These are phyloP conservation scores for Solanum virginianum DNA, from an alignment of 257 asterid genomes.

Conservation along the genomic window DNA sequence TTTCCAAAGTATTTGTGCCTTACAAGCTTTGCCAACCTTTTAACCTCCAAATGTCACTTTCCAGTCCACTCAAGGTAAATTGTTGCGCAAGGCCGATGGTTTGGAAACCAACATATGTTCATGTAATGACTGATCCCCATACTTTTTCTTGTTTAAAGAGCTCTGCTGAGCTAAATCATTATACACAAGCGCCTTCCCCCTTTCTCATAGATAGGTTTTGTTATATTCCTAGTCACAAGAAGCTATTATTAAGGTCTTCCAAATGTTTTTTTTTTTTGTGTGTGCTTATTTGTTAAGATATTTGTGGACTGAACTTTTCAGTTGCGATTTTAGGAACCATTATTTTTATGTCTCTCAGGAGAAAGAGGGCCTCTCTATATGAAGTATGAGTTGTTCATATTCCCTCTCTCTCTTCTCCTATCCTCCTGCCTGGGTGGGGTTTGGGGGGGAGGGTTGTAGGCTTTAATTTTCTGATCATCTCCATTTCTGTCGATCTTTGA, in stretches of 20 bases:
- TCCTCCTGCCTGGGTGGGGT: background rate
- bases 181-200: background rate
- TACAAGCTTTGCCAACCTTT: slow-evolving; percentile 77
- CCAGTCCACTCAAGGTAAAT: slow-evolving; percentile 83
- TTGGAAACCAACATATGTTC: background rate
- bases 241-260: background rate
- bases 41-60: slow-evolving; percentile 53
- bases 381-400: background rate
- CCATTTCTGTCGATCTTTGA: background rate
- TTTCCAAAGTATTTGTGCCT: slow-evolving; percentile 56
- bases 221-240: background rate
- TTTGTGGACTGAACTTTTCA: background rate
- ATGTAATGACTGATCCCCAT: background rate
- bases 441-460: background rate
- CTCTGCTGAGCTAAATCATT: background rate
- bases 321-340: background rate
- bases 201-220: background rate
- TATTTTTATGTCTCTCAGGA: background rate
- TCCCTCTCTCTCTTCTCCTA: background rate
- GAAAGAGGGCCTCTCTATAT: background rate
- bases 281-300: background rate
- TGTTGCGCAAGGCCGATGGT: background rate
- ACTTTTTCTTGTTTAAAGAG: background rate
- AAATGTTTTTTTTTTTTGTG: background rate
- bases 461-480: background rate